These are phyloP conservation scores for Handroanthus guayacan DNA, from an alignment of 257 asterid species.

Conservation along the genomic window DNA sequence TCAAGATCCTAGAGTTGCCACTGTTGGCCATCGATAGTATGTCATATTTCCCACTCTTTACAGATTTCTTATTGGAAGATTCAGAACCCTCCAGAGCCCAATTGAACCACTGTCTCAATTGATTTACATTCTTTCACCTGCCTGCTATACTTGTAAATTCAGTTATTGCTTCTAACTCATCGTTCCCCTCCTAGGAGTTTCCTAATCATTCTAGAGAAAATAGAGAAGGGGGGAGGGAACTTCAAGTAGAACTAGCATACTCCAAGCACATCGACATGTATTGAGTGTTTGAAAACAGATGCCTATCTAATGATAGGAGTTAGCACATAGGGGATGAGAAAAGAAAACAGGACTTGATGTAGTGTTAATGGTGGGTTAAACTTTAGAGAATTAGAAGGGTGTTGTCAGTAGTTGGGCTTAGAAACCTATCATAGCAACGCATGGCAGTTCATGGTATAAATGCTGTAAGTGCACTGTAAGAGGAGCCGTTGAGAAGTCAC, in stretches of 20 bases:
- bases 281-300: neutral
- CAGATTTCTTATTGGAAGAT: neutral
- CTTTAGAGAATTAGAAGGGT: neutral
- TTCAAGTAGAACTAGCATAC: neutral
- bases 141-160: neutral
- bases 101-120: constrained; percentile 5
- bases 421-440: neutral
- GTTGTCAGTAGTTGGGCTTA: neutral
- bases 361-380: neutral
- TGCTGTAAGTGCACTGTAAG: neutral
- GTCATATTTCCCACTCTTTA: neutral
- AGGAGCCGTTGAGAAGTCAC: neutral
- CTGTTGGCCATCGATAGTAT: neutral
- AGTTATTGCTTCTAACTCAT: neutral
- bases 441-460: neutral
- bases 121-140: neutral
- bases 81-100: constrained; percentile 4
- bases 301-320: neutral
- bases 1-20: too few species aligned
- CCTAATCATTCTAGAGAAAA: neutral
- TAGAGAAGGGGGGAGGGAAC: neutral
- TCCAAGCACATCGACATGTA: neutral
- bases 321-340: neutral
- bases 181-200: neutral
- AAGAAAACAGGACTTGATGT: neutral